These are phyloP conservation scores for Euphrasia arctica DNA, from an alignment of 305 asterid species.

Conservation along the genomic window DNA sequence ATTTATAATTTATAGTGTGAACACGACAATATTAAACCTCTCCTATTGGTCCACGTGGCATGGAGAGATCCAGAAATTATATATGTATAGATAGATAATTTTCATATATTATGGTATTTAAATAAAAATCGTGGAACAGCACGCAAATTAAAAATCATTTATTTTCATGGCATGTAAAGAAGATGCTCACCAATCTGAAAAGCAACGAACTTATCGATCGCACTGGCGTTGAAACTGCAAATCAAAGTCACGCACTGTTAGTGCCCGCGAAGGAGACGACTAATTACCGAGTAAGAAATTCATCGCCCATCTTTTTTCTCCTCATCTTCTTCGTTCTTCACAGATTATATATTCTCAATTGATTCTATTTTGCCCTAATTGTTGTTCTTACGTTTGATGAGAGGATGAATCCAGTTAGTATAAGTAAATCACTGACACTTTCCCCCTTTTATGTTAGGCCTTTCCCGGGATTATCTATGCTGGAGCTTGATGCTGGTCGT, in stretches of 20 bases:
- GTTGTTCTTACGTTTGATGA: conserved; percentile 4
- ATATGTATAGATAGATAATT: too few species aligned
- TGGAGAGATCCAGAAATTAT: too few species aligned
- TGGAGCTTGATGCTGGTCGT: conserved; percentile 37
- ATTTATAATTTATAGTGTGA: too few species aligned
- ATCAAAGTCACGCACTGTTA: neutral
- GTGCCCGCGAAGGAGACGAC: neutral
- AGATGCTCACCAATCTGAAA: neutral
- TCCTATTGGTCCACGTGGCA: too few species aligned
- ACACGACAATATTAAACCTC: too few species aligned
- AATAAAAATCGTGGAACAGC: neutral
- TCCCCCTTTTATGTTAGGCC: conserved; percentile 23
- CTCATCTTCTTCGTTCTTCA: neutral
- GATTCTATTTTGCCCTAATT: neutral
- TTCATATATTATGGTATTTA: too few species aligned
- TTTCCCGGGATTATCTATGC: conserved; percentile 28
- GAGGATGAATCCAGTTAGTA: conserved; percentile 11
- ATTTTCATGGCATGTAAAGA: neutral
- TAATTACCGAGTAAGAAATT: neutral
- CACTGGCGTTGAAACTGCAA: neutral
- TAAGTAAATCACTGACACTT: conserved; percentile 17
- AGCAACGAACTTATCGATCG: neutral
- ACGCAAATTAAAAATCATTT: neutral
- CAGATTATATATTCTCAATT: neutral
- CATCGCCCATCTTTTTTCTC: neutral